Evolutionary conservation across 78 protist genomes (phyloP).

Genomic region (Anaeramoeba flamelloides): DNA sequence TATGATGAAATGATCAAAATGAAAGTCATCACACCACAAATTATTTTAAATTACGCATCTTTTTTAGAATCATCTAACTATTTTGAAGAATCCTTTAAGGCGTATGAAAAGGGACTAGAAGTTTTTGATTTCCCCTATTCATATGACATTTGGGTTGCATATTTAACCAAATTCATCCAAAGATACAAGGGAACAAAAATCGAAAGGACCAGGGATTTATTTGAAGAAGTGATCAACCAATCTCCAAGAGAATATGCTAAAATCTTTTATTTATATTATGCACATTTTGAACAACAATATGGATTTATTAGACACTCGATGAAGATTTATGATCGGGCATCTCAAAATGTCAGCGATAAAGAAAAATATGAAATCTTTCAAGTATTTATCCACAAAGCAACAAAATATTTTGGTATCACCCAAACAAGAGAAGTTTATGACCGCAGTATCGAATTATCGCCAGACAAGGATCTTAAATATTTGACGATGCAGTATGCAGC

Average conservation of each 20-base stretch:
- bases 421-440: slow-evolving; percentile 80
- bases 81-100: slow-evolving; percentile 69
- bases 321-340: slow-evolving; percentile 71
- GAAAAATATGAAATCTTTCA: slow-evolving; percentile 16
- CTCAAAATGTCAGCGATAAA: slow-evolving; percentile 3
- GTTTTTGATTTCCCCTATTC: slow-evolving; percentile 67
- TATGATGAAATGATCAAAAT: slow-evolving; percentile 59
- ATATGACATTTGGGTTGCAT: slow-evolving; percentile 65
- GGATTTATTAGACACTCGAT: slow-evolving; percentile 77
- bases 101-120: slow-evolving; percentile 60
- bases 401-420: slow-evolving; percentile 52
- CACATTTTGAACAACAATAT: slow-evolving; percentile 24
- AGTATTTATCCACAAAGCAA: slow-evolving; percentile 1
- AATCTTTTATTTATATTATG: slow-evolving; percentile 24
- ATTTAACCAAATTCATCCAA: slow-evolving; percentile 64
- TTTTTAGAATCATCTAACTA: slow-evolving; percentile 60
- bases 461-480: background rate
- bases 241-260: slow-evolving; percentile 42
- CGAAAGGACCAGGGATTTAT: slow-evolving; percentile 84
- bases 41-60: slow-evolving; percentile 67
- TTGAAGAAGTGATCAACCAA: slow-evolving; percentile 64
- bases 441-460: slow-evolving; percentile 45
- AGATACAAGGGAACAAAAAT: slow-evolving; percentile 65
- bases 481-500: slow-evolving; percentile 55
- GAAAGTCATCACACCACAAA: slow-evolving; percentile 64